Evolutionary conservation across 352 stramenopile genomes (phyloP), one percentile per base, ranked within the genome.

Genomic region (Phytophthora pisi): DNA sequence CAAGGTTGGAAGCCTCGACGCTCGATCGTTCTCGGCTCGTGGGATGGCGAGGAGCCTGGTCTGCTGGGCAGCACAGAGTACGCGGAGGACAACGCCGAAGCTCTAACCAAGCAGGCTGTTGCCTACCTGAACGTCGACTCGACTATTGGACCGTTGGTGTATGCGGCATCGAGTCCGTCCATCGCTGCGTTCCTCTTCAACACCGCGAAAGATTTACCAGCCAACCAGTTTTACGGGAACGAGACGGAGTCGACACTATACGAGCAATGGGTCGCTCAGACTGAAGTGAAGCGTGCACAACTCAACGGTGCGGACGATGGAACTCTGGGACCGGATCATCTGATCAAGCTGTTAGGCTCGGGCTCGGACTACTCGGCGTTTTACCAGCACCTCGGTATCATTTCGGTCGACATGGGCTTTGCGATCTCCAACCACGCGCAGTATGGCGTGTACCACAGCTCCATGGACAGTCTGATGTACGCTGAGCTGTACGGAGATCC

Each of bases 121-220:
- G 86, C 83, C 1, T 97, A 97, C 51, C 65, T 97, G 30, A 97
- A 97, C 72, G 88, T 96, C 0, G 91, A 97, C 56, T 78, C 70
- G 2, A 79, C 93, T 3, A 74, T 81, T 4, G 91, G 90, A 1
- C 58, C 82, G 13, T 53, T 75, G 10, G 75, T 96, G 2, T 65
- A 73, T 4, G 87, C 85, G 0, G 69, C 61, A 7, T 75, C 72
- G 8, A 90, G 74, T 30, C 90, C 88, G 24, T 85, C 89, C 11
- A 84, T 97, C 38, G 75, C 82, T 9, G 53, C 65, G 2, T 75
- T 95, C 38, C 66, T 94, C 11, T 36, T 81, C 34, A 57, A 91
- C 3, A 82, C 88, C 1, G 74, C 88, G 0, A 77, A 81, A 10
- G 75, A 66, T 26, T 65, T 93, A 1, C 77, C 83, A 20, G 68